Evolutionary conservation across 2,329 filamentous ascomycete genomes (phyloP), one percentile per base, ranked within the genome.

Genomic region (Colletotrichum sp.): DNA sequence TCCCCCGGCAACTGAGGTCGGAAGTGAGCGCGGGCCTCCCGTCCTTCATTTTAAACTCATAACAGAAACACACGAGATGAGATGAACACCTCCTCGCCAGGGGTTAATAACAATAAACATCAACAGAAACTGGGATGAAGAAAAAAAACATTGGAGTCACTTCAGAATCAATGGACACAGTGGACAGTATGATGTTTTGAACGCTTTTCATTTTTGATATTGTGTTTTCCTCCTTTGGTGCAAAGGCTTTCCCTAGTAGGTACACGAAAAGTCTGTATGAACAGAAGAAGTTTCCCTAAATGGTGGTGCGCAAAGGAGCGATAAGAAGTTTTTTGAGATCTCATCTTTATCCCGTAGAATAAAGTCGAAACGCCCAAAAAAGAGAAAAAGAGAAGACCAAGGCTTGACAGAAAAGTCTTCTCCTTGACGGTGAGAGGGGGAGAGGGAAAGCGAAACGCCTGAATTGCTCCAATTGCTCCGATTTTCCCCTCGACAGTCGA

Each of bases 401-500:
- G 34, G 34, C 34, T 36, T 36, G 15, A 16, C 34, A 36, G 34
- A 36, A 36, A 36, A 36, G 34, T 36, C 34, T 36, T 36, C 34
- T 36, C 34, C 34, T 16, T 36, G 34, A 36, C 34, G 34, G 34
- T 36, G 34, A 36, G 34, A 36, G 34, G 34, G 34, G 34, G 28
- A 16, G 52, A 24, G n/a, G 12, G 21, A 36, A 64, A 26, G 12
- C 24, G 73, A 59, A 72, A 75, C 73, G 69, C 68, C 73, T 75
- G 65, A 62, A 68, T 72, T 68, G 63, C 55, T 72, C 73, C 73
- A 68, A 68, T 72, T 72, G 73, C 62, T 64, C 73, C 69, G 18
- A 26, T 64, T 44, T 44, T 44, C 18, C 39, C 39, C 69, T 52
- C 44, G 36, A 18, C 15, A 21, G 59, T 60, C 16, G 36, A 49